phyloP scores from a whole-genome alignment of 2,329 filamentous ascomycete genomes.

The Penicillium sp. region DNA sequence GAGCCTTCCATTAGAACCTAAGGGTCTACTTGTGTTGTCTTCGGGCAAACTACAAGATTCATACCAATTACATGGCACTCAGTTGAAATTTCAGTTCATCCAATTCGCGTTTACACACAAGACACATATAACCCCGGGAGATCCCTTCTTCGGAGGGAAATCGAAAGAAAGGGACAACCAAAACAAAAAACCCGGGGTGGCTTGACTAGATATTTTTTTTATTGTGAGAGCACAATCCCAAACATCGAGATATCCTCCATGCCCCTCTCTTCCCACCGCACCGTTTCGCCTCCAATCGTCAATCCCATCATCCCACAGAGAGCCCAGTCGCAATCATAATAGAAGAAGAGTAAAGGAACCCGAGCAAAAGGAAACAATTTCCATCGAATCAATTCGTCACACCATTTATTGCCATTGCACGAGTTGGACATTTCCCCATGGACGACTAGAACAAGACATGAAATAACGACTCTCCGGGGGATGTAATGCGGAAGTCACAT shows the following conservation, averaged over 20 bases:
- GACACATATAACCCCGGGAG: conserved; percentile 13
- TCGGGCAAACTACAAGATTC: too few relatives aligned
- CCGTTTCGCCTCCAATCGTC: conserved; percentile 1
- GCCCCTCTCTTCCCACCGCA: neutral
- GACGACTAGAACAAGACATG: conserved; percentile 9
- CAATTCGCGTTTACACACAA: conserved; percentile 30
- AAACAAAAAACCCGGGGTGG: neutral
- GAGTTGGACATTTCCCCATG: conserved; percentile 4
- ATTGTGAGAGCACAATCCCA: conserved; percentile 4
- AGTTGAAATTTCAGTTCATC: conserved; percentile 27
- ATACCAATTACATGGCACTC: conserved; percentile 28
- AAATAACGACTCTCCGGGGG: conserved; percentile 1
- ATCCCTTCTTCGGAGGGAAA: neutral
- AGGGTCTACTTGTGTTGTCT: too few relatives aligned
- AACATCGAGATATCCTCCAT: neutral
- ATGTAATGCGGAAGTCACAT: conserved; percentile 5
- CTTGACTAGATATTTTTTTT: conserved; percentile 7
- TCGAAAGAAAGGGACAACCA: neutral
- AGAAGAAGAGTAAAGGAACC: neutral
- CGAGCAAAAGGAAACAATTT: conserved; percentile 1
- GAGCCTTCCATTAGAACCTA: too few relatives aligned
- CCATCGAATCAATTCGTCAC: conserved; percentile 6
- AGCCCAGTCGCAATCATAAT: conserved; percentile 4
- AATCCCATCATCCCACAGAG: conserved; percentile 2
- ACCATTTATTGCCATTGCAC: conserved; percentile 8